Percentiles rank a stretch among this genome's conserved stretches.
Evolutionary conservation across 805 yeast genomes (phyloP).

Genomic region (Jamesozyma jinghongensis): DNA sequence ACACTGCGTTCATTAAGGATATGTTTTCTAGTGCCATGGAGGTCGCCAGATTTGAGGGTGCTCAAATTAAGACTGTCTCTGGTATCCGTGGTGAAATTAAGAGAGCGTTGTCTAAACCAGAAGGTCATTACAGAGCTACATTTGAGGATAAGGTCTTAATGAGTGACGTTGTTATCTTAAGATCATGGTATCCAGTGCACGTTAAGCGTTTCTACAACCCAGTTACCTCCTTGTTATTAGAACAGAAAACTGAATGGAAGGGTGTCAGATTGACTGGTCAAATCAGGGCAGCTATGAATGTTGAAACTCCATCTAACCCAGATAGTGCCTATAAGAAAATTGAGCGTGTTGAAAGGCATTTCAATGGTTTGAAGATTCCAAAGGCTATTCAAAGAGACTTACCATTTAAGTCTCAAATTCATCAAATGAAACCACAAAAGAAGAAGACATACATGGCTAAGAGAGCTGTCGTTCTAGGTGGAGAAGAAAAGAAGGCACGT

Average conservation of each 20-base stretch:
- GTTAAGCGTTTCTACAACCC: constrained; percentile 92
- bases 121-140: constrained; percentile 92
- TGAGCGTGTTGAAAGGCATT: constrained; percentile 75
- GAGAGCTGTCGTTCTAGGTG: constrained; percentile 88
- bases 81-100: constrained; percentile 98
- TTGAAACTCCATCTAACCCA: constrained; percentile 52
- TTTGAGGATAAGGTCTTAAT: constrained; percentile 90
- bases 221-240: constrained; percentile 76
- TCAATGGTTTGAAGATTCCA: constrained; percentile 85
- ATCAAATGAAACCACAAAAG: constrained; percentile 79
- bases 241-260: constrained; percentile 78
- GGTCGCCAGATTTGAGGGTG: constrained; percentile 97
- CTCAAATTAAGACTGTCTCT: constrained; percentile 89
- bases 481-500: constrained; percentile 90
- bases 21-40: constrained; percentile 91
- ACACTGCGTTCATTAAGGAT: constrained; percentile 94
- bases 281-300: constrained; percentile 65
- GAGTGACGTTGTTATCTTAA: constrained; percentile 80
- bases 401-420: constrained; percentile 89
- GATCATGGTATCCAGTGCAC: constrained; percentile 95
- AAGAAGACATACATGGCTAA: constrained; percentile 73
- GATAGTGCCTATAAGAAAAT: constrained; percentile 56
- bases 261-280: constrained; percentile 96
- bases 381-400: constrained; percentile 61
- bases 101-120: constrained; percentile 87